phyloP scores from a whole-genome alignment of 2,329 filamentous ascomycete genomes.

The Trichoderma sp. region DNA sequence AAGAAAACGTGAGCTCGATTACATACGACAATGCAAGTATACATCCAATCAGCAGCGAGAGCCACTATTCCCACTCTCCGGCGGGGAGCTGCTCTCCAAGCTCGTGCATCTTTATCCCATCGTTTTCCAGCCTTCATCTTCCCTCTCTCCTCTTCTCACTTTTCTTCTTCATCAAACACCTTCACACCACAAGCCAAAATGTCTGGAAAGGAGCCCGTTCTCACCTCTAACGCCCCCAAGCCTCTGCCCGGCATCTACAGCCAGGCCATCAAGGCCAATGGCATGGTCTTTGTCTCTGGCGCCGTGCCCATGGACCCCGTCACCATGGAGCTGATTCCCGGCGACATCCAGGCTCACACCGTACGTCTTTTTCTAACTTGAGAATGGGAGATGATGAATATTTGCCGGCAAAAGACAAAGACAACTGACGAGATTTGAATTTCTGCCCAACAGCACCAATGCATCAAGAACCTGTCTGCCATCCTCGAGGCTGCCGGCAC shows the following conservation, averaged over 20 bases:
- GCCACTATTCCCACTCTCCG: neutral
- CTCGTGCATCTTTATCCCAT: neutral
- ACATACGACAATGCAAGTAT: neutral
- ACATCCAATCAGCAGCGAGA: neutral
- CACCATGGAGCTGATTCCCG: conserved; percentile 57
- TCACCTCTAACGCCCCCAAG: conserved; percentile 42
- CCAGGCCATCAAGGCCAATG: conserved; percentile 64
- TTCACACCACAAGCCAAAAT: conserved; percentile 24
- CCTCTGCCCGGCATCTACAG: conserved; percentile 41
- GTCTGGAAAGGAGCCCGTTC: conserved; percentile 36
- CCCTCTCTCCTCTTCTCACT: neutral
- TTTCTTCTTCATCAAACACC: neutral
- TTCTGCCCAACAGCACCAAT: conserved; percentile 45
- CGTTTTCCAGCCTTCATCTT: conserved; percentile 3
- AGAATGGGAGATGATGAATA: neutral
- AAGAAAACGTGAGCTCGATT: neutral
- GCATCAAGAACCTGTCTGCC: conserved; percentile 68
- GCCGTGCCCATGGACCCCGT: conserved; percentile 64
- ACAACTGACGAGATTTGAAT: neutral
- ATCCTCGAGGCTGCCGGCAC: conserved; percentile 68
- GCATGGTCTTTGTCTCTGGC: conserved; percentile 68
- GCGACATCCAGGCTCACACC: conserved; percentile 64
- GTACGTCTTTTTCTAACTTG: conserved; percentile 24
- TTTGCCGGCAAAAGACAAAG: neutral
- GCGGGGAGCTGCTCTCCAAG: neutral